These are phyloP conservation scores for Diversispora eburnea DNA, from an alignment of 192 early-diverging fungal genomes.

Conservation along the genomic window DNA sequence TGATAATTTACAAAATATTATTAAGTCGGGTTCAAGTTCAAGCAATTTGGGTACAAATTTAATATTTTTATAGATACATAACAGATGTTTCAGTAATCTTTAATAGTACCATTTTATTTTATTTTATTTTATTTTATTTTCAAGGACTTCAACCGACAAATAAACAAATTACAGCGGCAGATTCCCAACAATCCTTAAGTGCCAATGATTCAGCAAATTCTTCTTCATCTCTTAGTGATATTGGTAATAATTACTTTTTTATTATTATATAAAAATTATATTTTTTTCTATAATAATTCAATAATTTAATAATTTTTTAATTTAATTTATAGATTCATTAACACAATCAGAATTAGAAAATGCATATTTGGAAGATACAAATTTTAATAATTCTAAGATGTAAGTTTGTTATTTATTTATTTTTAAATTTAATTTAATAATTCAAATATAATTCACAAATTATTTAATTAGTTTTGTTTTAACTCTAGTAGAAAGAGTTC, in stretches of 20 bases:
- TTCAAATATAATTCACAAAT: neutral
- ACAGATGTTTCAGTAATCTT: neutral
- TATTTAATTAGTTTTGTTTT: constrained; percentile 2
- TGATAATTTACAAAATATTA: too few species aligned
- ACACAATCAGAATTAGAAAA: constrained; percentile 54
- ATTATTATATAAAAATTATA: neutral
- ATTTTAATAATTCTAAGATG: constrained; percentile 51
- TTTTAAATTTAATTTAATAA: neutral
- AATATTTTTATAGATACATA: neutral
- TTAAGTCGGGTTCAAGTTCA: too few species aligned
- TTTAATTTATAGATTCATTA: constrained; percentile 44
- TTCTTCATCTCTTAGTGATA: constrained; percentile 21
- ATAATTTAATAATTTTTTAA: neutral
- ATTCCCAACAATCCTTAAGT: neutral
- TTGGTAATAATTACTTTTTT: neutral
- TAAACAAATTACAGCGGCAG: neutral
- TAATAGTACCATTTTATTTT: neutral
- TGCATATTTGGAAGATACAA: constrained; percentile 44
- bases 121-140: neutral
- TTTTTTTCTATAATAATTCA: neutral
- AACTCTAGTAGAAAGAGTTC: constrained; percentile 18
- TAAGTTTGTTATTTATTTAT: constrained; percentile 27
- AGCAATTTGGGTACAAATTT: neutral
- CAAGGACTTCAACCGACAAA: neutral
- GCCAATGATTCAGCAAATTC: constrained; percentile 1